Evolutionary conservation across 1,284 basidiomycete genomes (phyloP).

Genomic region (Mrakiaceae sp.): DNA sequence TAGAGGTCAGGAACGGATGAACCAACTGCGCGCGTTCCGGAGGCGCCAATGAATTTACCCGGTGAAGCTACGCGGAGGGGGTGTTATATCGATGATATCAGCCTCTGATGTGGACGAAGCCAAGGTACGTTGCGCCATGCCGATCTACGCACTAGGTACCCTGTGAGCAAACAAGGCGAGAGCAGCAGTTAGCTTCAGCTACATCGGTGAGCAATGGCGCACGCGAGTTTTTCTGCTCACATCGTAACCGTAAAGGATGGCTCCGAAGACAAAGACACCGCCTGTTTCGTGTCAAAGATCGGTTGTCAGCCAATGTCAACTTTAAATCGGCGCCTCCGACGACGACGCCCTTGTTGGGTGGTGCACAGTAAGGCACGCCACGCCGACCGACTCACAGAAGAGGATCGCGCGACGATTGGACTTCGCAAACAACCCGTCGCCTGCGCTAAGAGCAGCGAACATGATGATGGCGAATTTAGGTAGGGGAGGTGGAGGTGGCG

Average conservation of each 20-base stretch:
- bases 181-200: too few species aligned
- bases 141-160: too few species aligned
- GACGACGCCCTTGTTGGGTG: slow-evolving; percentile 18
- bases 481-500: slow-evolving; percentile 7
- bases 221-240: slow-evolving; percentile 19
- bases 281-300: too few species aligned
- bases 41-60: too few species aligned
- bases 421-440: slow-evolving; percentile 23
- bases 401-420: slow-evolving; percentile 28
- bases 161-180: too few species aligned
- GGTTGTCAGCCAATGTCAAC: background rate
- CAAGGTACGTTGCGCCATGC: too few species aligned
- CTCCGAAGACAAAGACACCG: slow-evolving; percentile 13
- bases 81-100: background rate
- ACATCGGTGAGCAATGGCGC: too few species aligned
- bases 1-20: background rate
- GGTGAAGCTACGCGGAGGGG: too few species aligned
- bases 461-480: background rate
- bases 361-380: too few species aligned
- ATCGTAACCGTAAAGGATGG: slow-evolving; percentile 35
- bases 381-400: slow-evolving; percentile 22
- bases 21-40: background rate
- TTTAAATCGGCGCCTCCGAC: slow-evolving; percentile 1
- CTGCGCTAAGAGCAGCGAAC: background rate
- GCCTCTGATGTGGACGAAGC: slow-evolving; percentile 25